Percentiles rank a stretch among this genome's conserved stretches.
These are phyloP conservation scores for Ganoderma lingzhi DNA, from an alignment of 1,284 basidiomycete species.

Conservation along the genomic window DNA sequence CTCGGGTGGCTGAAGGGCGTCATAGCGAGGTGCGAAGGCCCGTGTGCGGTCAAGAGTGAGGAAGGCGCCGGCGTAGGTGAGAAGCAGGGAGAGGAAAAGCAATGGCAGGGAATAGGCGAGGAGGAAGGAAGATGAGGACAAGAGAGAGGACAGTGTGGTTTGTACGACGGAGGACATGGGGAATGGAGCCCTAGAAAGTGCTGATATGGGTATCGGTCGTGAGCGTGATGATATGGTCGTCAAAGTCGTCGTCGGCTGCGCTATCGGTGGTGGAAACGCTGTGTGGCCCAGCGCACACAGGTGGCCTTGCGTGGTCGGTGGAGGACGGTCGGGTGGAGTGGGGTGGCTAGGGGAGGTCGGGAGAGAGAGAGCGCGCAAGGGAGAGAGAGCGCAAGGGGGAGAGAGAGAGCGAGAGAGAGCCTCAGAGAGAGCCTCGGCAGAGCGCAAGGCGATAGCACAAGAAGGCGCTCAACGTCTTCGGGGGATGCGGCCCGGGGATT, in stretches of 20 bases:
- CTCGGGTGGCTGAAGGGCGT: constrained; percentile 41
- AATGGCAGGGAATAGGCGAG: constrained; percentile 65
- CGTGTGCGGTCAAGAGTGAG: constrained; percentile 72
- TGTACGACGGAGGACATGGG: constrained; percentile 28
- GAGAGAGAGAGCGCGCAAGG: neutral
- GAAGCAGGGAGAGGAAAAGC: constrained; percentile 56
- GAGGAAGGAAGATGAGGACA: constrained; percentile 37
- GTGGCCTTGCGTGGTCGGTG: neutral
- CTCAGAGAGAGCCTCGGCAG: neutral
- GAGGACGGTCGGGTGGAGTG: neutral
- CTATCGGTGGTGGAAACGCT: neutral
- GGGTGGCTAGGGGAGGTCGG: neutral
- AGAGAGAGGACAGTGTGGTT: constrained; percentile 34
- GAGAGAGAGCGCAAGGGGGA: neutral
- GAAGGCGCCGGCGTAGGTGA: constrained; percentile 71
- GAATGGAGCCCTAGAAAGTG: constrained; percentile 12
- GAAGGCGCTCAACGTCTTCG: neutral
- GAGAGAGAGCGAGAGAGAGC: neutral
- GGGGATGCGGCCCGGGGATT: neutral
- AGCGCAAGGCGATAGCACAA: neutral
- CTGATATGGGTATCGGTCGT: constrained; percentile 13
- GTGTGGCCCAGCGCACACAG: no score
- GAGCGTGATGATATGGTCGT: constrained; percentile 21
- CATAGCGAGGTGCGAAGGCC: constrained; percentile 57
- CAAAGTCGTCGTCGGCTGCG: constrained; percentile 2